A percentile compares a stretch with the other conserved stretches of the same genome.
Conservation (phyloP, 2,329 filamentous ascomycete species). For the Cadophora malorum region DNA sequence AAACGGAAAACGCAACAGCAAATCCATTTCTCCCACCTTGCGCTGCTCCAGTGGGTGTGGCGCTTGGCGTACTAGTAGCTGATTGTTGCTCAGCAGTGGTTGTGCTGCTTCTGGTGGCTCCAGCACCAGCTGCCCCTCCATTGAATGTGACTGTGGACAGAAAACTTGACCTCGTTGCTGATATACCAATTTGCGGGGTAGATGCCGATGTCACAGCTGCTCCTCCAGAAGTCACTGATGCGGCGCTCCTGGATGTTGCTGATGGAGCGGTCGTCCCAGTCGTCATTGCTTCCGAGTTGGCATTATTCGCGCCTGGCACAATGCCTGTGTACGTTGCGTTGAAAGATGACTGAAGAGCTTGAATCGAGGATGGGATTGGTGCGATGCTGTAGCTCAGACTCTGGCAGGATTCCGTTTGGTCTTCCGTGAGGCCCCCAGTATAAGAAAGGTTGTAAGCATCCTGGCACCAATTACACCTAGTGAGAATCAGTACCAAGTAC, state of each 20-base stretch:
- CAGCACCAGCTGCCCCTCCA: constrained; percentile 13
- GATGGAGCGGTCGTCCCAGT: neutral
- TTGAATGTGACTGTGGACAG: neutral
- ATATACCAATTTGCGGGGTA: neutral
- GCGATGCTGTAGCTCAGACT: constrained; percentile 23
- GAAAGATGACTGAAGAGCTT: constrained; percentile 9
- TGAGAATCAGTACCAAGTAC: neutral
- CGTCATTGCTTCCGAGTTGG: neutral
- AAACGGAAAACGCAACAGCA: neutral
- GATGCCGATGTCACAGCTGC: neutral
- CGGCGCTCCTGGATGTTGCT: neutral
- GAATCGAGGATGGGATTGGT: constrained; percentile 16
- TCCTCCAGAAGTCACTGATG: neutral
- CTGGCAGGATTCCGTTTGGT: constrained; percentile 9
- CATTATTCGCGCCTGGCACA: constrained; percentile 13
- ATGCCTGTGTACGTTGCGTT: constrained; percentile 27
- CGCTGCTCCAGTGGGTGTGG: constrained; percentile 6
- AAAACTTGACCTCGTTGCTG: neutral
- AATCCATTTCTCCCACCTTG: neutral
- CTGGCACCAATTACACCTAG: constrained; percentile 29
- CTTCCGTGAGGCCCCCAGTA: neutral
- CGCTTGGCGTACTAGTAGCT: neutral
- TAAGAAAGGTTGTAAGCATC: constrained; percentile 17
- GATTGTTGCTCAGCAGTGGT: neutral
- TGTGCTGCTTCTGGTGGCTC: neutral